Evolutionary conservation across 2,329 filamentous ascomycete genomes (phyloP).

Genomic region (Neofusicoccum sp.): DNA sequence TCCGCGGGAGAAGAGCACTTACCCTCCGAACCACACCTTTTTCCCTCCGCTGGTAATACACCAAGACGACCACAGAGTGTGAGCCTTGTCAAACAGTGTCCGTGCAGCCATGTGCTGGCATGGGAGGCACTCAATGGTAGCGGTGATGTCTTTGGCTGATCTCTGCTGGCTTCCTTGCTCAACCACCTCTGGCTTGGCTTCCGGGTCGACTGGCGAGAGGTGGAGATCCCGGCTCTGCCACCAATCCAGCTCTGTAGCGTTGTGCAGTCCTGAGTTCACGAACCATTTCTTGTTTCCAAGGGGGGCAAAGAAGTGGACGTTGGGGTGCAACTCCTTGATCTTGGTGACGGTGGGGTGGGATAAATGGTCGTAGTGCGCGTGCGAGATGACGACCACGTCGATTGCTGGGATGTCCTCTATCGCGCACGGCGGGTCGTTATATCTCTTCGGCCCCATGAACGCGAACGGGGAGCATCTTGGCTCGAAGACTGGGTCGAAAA

Average conservation of each 20-base stretch:
- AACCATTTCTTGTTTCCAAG: conserved; percentile 86
- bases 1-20: conserved; percentile 26
- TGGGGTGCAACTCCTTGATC: conserved; percentile 68
- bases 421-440: conserved; percentile 72
- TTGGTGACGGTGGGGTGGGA: conserved; percentile 72
- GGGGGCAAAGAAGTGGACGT: conserved; percentile 84
- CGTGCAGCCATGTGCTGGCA: conserved; percentile 80
- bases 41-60: conserved; percentile 69
- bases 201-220: conserved; percentile 18
- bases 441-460: conserved; percentile 71
- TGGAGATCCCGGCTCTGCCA: conserved; percentile 69
- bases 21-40: conserved; percentile 79
- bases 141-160: conserved; percentile 54
- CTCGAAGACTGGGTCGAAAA: conserved; percentile 94
- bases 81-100: conserved; percentile 64
- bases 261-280: conserved; percentile 62
- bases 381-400: conserved; percentile 75
- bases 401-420: conserved; percentile 74
- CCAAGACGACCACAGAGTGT: conserved; percentile 89
- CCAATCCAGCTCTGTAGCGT: conserved; percentile 91
- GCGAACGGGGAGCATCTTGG: conserved; percentile 77
- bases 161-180: conserved; percentile 14
- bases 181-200: conserved; percentile 18
- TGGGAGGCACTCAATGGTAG: conserved; percentile 74
- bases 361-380: conserved; percentile 92